phyloP scores from a whole-genome alignment of 306 rosid species.

The Trifolium subterraneum region DNA sequence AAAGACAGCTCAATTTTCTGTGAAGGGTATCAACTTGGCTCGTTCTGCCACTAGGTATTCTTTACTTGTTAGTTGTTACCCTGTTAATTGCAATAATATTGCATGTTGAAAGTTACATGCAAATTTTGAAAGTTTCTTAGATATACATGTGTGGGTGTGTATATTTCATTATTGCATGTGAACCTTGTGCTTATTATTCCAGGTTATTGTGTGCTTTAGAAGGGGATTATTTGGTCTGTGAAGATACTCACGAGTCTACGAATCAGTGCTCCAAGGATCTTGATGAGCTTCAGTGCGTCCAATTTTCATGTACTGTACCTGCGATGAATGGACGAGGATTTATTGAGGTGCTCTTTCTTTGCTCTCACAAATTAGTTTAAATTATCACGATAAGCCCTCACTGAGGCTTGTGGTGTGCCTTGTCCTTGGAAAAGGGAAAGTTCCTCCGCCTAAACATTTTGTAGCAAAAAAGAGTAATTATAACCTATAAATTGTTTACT shows the following conservation, averaged over 20 bases:
- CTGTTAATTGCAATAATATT: slow-evolving; percentile 27
- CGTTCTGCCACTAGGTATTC: slow-evolving; percentile 68
- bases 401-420: not conserved
- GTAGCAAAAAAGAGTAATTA: not conserved
- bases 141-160: not conserved
- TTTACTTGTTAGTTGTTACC: not conserved
- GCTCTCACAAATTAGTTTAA: not conserved
- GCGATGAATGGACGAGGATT: slow-evolving; percentile 77
- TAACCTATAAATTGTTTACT: slow-evolving; percentile 8
- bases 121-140: slow-evolving; percentile 27
- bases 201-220: slow-evolving; percentile 91
- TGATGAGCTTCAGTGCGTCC: slow-evolving; percentile 66
- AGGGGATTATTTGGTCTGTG: slow-evolving; percentile 70
- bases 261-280: slow-evolving; percentile 52
- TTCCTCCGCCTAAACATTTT: not conserved
- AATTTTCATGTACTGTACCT: slow-evolving; percentile 78
- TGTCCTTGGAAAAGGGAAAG: not conserved
- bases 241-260: slow-evolving; percentile 55
- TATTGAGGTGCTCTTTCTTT: slow-evolving; percentile 69
- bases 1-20: slow-evolving; percentile 65
- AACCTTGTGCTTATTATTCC: slow-evolving; percentile 30
- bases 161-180: not conserved
- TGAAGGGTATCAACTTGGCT: slow-evolving; percentile 76
- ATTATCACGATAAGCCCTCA: not conserved
- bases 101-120: slow-evolving; percentile 22